Conservation (phyloP, 225 moss, liverwort and hornwort species). For the Physcomitrellopsis africana region DNA sequence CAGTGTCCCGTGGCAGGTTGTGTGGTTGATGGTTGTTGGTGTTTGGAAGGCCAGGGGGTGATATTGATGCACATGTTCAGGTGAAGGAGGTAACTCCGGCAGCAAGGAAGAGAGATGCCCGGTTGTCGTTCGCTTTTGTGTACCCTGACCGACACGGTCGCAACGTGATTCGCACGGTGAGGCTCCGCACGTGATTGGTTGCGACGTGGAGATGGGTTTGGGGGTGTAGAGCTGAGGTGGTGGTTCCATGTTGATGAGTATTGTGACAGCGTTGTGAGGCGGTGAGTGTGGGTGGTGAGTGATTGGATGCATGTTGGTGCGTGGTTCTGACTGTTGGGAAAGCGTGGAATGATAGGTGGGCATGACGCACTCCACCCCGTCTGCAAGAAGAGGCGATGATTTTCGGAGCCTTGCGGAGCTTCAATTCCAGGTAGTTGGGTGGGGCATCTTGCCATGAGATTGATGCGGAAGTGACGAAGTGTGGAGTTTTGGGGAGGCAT, state of each 20-base stretch:
- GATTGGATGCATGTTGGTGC: not conserved
- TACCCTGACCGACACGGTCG: slow-evolving; percentile 97
- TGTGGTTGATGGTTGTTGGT: slow-evolving; percentile 1
- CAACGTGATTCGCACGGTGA: slow-evolving; percentile 97
- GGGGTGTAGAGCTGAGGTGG: not conserved
- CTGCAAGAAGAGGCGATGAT: slow-evolving; percentile 64
- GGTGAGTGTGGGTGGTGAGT: not conserved
- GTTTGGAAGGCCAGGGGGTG: not conserved
- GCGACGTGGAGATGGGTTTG: not conserved
- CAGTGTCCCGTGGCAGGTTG: not conserved
- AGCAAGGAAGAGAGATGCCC: slow-evolving; percentile 91
- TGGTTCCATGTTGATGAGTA: not conserved
- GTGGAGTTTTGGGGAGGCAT: not conserved
- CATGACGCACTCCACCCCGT: slow-evolving; percentile 59
- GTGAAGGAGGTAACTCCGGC: slow-evolving; percentile 98
- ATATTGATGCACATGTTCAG: slow-evolving; percentile 37
- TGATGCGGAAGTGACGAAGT: not conserved
- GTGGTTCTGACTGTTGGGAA: slow-evolving; percentile 12
- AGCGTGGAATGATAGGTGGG: slow-evolving; percentile 48
- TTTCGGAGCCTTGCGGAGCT: slow-evolving; percentile 64
- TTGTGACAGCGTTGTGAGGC: not conserved
- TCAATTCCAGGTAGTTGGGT: slow-evolving; percentile 72
- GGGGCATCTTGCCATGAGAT: not conserved
- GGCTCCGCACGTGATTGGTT: slow-evolving; percentile 10
- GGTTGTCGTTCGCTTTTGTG: slow-evolving; percentile 97